A percentile compares a stretch with the other conserved stretches of the same genome.
These are phyloP conservation scores for Metroxylon sagu DNA, from an alignment of 176 grass and related monocot species.

Conservation along the genomic window DNA sequence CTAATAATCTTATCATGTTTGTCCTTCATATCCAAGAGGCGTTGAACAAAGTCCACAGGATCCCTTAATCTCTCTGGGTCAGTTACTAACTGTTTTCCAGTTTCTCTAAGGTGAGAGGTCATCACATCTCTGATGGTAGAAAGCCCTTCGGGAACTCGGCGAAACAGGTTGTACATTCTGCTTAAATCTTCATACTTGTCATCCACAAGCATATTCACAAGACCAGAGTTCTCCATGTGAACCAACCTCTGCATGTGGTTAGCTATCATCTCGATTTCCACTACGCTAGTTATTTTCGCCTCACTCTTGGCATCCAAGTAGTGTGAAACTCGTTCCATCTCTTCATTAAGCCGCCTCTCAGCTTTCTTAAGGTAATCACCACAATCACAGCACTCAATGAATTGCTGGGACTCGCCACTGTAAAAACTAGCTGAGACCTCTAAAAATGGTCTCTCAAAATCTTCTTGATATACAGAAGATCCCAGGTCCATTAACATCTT, in stretches of 20 bases:
- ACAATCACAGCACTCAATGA: conserved; percentile 87
- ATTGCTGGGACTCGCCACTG: conserved; percentile 66
- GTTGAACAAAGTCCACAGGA: conserved; percentile 88
- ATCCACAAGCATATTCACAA: conserved; percentile 89
- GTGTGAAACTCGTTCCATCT: conserved; percentile 91
- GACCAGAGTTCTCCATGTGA: conserved; percentile 86
- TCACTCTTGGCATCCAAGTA: conserved; percentile 80
- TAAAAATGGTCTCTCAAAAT: conserved; percentile 90
- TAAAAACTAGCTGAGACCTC: conserved; percentile 79
- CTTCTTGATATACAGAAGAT: conserved; percentile 76
- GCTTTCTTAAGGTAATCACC: conserved; percentile 82
- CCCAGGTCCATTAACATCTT: conserved; percentile 99
- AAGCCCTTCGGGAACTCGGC: conserved; percentile 77
- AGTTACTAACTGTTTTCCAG: conserved; percentile 67
- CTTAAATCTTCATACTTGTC: conserved; percentile 75
- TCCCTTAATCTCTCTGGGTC: conserved; percentile 91
- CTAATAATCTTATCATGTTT: conserved; percentile 93
- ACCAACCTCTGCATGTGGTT: conserved; percentile 94
- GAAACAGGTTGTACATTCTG: conserved; percentile 83
- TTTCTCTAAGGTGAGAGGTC: conserved; percentile 82
- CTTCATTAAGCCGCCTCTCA: conserved; percentile 86
- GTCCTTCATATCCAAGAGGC: conserved; percentile 84
- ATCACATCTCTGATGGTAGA: conserved; percentile 69
- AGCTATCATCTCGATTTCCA: conserved; percentile 94
- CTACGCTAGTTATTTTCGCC: conserved; percentile 81